Base-by-base conservation (phyloP, 1,284 basidiomycete genomes). In the Cutaneotrichosporon cavernicola region DNA sequence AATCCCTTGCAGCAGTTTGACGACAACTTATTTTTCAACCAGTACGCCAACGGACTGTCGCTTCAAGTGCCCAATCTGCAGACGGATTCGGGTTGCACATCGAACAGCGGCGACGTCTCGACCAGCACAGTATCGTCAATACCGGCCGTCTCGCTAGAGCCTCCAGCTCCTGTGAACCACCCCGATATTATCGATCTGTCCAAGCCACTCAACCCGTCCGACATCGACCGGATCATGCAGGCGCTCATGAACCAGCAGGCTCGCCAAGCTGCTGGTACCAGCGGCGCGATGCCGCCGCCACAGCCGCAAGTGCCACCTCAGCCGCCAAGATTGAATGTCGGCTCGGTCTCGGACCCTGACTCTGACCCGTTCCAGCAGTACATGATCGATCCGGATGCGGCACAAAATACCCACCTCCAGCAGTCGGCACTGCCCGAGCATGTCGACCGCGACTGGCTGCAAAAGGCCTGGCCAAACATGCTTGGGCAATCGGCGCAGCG, bases 101-200 rank as follows among this genome's bases (percentile, higher is more conserved):
- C 61, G 16, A 53, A 38, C n/a, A 34, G 34, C 21, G 40, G 34
- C 38, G 36, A 56, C 21, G 22, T 30, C 8, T 9, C 26, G 26
- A 18, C 57, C 11, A 16, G 2, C 14, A 21, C 43, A 11, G 22
- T 13, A 7, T 13, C 56, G 8, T 53, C 26, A 49, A 32, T 22
- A 53, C 51, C 51, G 51, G 22, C 26, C 13, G 49, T 50, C n/a
- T 32, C 53, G n/a, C 53, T 31, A 4, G 26, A 4, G 32, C 53
- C 32, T 36, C 53, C 32, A 2, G 18, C 53, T 8, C 16, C 49
- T 32, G 46, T 36, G 36, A 5, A 11, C n/a, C 69, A 70, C 60
- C 70, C 73, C 4, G 69, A 79, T 55, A 63, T 79, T 18, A 76
- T 79, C 60, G 77, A 79, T 53, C 65, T 79, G 9, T 77, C 76